Evolutionary conservation across 805 yeast species (phyloP).

Genomic region (Starmerella scarabaei): DNA sequence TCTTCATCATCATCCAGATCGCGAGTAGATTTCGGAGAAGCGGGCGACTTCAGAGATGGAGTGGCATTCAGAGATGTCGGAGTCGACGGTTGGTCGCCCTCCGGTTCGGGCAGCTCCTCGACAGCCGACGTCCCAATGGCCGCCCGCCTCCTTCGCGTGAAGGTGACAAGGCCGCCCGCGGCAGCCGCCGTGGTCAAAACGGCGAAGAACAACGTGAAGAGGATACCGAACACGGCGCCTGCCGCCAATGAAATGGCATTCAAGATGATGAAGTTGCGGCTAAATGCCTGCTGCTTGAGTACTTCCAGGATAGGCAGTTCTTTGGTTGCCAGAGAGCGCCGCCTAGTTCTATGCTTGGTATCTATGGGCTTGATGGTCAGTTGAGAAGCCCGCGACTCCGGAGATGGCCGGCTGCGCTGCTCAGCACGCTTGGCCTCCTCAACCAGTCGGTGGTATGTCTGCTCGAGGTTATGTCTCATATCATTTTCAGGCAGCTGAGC

Average conservation of each 20-base stretch:
- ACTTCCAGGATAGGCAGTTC: background rate
- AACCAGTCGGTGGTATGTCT: background rate
- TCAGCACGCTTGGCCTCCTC: background rate
- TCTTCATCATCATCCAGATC: too few species aligned
- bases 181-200: background rate
- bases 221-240: background rate
- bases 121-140: background rate
- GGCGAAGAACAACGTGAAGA: background rate
- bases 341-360: too few species aligned
- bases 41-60: too few species aligned
- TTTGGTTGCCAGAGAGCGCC: background rate
- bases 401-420: background rate
- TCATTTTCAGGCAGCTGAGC: background rate
- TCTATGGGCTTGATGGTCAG: too few species aligned
- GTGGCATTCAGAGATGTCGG: too few species aligned
- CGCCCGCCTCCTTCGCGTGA: background rate
- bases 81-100: too few species aligned
- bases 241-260: background rate
- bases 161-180: background rate
- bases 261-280: background rate
- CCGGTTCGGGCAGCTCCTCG: background rate
- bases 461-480: background rate
- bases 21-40: too few species aligned
- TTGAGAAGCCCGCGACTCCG: background rate
- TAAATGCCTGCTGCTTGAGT: background rate